A percentile compares a stretch with the other conserved stretches of the same genome.
phyloP scores from a whole-genome alignment of 441 rosid genomes.

The Rhodomyrtus psidioides region DNA sequence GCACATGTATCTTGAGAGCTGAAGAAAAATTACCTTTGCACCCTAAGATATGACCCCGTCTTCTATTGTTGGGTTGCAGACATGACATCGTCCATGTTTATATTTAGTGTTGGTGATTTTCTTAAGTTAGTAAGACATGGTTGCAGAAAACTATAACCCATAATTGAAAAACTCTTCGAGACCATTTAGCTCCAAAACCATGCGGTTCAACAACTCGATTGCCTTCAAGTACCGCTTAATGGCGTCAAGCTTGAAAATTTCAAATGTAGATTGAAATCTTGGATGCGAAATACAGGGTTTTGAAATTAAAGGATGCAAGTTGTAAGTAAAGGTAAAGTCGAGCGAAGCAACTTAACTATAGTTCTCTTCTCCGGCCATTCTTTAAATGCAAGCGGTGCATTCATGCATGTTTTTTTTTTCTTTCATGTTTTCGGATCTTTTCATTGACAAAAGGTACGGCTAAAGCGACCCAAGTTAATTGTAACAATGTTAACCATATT shows the following conservation, averaged over 20 bases:
- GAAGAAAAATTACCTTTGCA: background rate
- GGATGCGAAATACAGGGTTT: background rate
- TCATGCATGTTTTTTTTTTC: background rate
- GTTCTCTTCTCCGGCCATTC: background rate
- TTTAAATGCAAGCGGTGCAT: background rate
- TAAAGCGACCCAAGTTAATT: background rate
- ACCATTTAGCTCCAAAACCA: background rate
- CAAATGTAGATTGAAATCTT: too few species aligned
- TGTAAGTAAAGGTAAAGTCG: background rate
- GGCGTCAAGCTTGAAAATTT: background rate
- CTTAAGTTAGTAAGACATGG: background rate
- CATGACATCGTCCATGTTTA: background rate
- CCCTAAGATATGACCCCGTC: background rate
- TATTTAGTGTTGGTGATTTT: background rate
- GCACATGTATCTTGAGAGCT: background rate
- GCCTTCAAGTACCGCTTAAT: background rate
- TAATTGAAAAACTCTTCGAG: background rate
- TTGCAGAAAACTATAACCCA: background rate
- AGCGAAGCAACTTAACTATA: background rate
- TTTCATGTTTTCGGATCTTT: background rate
- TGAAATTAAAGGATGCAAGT: background rate
- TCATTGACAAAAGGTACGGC: background rate
- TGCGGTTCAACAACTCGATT: background rate
- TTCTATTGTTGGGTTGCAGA: background rate
- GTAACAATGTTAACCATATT: too few species aligned